A percentile compares a stretch with the other conserved stretches of the same genome.
These are phyloP conservation scores for Plasmopara halstedii DNA, from an alignment of 352 stramenopile species.

Conservation along the genomic window DNA sequence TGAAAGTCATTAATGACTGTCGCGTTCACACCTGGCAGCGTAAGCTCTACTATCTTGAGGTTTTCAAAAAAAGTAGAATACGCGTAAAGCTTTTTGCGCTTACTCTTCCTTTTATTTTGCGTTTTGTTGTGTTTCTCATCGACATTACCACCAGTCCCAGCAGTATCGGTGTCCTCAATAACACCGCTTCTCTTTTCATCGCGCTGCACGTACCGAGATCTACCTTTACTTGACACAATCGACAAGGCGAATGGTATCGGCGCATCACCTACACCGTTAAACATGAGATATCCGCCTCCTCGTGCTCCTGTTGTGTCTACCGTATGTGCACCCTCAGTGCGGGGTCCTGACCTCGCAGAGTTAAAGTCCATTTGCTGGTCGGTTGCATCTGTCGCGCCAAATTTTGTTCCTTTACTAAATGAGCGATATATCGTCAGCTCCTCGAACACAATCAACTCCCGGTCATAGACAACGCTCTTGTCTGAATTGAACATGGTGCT, in stretches of 20 bases:
- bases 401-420: conserved; percentile 54
- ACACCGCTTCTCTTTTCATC: conserved; percentile 4
- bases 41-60: conserved; percentile 73
- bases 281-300: conserved; percentile 81
- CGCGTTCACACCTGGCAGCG: conserved; percentile 63
- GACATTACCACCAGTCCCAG: neutral
- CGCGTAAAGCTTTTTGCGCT: conserved; percentile 16
- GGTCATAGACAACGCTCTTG: conserved; percentile 64
- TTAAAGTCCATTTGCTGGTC: conserved; percentile 43
- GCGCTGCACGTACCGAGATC: conserved; percentile 2
- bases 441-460: conserved; percentile 71
- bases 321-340: conserved; percentile 31
- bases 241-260: conserved; percentile 71
- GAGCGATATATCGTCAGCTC: conserved; percentile 76
- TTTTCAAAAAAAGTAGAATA: conserved; percentile 39
- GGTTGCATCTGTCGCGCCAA: conserved; percentile 16
- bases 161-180: conserved; percentile 2
- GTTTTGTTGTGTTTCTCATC: conserved; percentile 3
- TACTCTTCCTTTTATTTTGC: conserved; percentile 12
- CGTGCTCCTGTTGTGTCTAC: conserved; percentile 35
- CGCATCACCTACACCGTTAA: conserved; percentile 76
- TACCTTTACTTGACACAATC: conserved; percentile 33
- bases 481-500: conserved; percentile 81
- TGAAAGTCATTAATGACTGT: conserved; percentile 85
- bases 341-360: conserved; percentile 23